phyloP scores from a whole-genome alignment of 192 early-diverging fungal genomes.

The Podila clonocystis region DNA sequence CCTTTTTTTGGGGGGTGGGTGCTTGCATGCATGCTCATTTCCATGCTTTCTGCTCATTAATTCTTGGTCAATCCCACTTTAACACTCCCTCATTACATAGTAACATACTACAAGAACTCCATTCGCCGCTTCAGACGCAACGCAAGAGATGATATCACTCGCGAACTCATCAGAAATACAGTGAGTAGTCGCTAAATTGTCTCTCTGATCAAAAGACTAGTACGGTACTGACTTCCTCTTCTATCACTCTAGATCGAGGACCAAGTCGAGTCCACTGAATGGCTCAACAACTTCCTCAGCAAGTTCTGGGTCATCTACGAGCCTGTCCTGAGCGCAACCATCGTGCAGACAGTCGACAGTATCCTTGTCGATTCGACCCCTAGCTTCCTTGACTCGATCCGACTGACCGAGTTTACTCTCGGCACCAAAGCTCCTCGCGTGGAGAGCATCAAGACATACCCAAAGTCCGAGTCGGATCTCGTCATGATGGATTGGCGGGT shows the following conservation, averaged over 20 bases:
- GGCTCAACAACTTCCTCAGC: constrained; percentile 89
- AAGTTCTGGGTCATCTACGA: constrained; percentile 95
- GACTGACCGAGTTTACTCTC: constrained; percentile 79
- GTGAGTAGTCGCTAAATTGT: not conserved
- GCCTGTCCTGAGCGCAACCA: constrained; percentile 79
- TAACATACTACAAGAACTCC: constrained; percentile 80
- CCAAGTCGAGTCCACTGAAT: constrained; percentile 78
- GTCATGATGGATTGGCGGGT: constrained; percentile 94
- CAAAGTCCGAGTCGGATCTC: constrained; percentile 77
- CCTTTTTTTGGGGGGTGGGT: too few relatives aligned
- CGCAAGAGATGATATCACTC: constrained; percentile 74
- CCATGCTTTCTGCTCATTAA: constrained; percentile 3
- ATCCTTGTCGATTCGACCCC: constrained; percentile 81
- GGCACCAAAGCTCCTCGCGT: constrained; percentile 83
- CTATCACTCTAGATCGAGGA: constrained; percentile 42
- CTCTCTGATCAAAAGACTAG: too few relatives aligned
- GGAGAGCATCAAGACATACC: constrained; percentile 75
- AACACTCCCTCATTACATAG: constrained; percentile 35
- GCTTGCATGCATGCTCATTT: not conserved
- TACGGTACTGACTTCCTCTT: not conserved
- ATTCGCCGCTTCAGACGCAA: constrained; percentile 75
- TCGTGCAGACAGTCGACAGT: constrained; percentile 76
- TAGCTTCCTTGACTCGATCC: constrained; percentile 81
- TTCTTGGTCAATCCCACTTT: not conserved
- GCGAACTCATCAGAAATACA: constrained; percentile 64